Evolutionary conservation across 371 early-diverging fungal species (phyloP), one percentile per base, ranked within the genome.

Genomic region (Conidiobolus incongruus): DNA sequence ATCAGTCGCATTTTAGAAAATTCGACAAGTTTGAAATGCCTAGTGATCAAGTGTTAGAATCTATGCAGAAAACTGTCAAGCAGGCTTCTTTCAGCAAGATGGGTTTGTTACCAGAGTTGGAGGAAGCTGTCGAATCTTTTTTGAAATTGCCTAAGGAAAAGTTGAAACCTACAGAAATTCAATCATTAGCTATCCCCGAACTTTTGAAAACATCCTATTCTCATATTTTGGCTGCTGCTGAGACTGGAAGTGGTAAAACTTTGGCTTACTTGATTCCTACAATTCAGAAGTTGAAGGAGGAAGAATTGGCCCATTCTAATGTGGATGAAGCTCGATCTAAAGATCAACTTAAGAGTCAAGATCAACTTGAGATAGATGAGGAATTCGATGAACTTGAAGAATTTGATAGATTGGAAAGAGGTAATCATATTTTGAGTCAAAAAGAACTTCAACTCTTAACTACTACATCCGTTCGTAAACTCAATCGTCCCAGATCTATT

Each of bases 171-270:
- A 91, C 94, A 3, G 80, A 82, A 48, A 87, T 94, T 38, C 96
- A 97, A 55, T 76, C 87, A 1, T 61, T 88, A 40, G 74, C 81
- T 5, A 85, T 95, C 35, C 89, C 90, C 5, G 58, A 70, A 40
- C 44, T 83, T 20, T 55, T 86, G 13, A 58, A 68, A 38, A 52
- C 52, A 8, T 58, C 62, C 15, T 50, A 52, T 31, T 65, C 66
- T 22, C 63, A 75, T 46, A 59, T 77, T 1, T 57, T 98, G 16
- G 69, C 80, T 36, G 94, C 94, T 3, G 89, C 98, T 0, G 85
- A 89, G 49, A 98, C 98, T 0, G 99, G 99, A 15, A 83, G 88
- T 1, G 99, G 99, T n/a, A 99, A 99, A 61, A 98, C 99, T 0
- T 65, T 95, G 17, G 82, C 98, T 1, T 99, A 91, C 53, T 64